Percentiles rank a stretch among this genome's conserved stretches.
Conservation (phyloP, 176 grass and related monocot species). For the Aegilops speltoides region DNA sequence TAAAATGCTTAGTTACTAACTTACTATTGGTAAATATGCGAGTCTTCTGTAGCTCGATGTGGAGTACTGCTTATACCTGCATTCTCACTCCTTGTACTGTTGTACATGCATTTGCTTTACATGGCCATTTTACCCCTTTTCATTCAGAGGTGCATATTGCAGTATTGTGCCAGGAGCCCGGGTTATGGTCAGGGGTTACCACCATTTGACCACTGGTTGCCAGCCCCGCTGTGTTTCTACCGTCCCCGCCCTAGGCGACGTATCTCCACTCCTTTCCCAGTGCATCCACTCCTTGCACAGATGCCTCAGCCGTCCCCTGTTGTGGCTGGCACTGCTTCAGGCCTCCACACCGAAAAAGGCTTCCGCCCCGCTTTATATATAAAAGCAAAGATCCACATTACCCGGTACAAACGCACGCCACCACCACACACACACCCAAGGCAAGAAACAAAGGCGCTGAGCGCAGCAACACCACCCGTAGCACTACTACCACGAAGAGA, state of each 20-base stretch:
- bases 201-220: neutral
- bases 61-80: neutral
- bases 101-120: neutral
- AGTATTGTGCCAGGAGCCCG: neutral
- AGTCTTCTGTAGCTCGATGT: neutral
- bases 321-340: neutral
- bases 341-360: neutral
- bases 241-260: neutral
- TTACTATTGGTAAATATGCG: neutral
- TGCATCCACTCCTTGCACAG: neutral
- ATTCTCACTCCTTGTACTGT: neutral
- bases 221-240: neutral
- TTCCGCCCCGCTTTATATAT: too few relatives aligned
- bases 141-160: neutral
- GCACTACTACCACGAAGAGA: too few relatives aligned
- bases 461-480: too few relatives aligned
- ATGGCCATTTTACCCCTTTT: neutral
- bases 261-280: neutral
- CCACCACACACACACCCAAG: too few relatives aligned
- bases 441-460: too few relatives aligned
- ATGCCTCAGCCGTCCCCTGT: neutral
- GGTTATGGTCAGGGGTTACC: neutral
- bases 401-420: too few relatives aligned
- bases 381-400: too few relatives aligned
- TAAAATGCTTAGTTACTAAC: slow-evolving; percentile 3